Conservation (phyloP, 345 rosid genomes). For the Sapria himalayana region DNA sequence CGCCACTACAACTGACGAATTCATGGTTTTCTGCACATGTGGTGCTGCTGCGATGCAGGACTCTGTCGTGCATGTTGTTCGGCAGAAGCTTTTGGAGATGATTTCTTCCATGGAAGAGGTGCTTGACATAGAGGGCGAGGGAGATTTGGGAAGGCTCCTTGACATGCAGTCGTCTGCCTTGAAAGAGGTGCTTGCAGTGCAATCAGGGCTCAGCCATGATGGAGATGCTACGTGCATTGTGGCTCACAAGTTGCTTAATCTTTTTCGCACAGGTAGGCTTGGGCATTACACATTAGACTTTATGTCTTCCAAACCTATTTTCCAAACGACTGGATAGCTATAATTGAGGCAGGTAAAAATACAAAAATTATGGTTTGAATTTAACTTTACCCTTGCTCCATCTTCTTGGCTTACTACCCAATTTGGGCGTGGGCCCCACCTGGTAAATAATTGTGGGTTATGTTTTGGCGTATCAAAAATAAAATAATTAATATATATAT, state of each 20-base stretch:
- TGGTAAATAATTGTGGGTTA: too few relatives aligned
- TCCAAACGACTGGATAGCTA: too few relatives aligned
- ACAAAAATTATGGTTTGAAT: too few relatives aligned
- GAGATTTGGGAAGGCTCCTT: constrained; percentile 23
- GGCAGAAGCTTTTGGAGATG: constrained; percentile 23
- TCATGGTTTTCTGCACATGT: too few relatives aligned
- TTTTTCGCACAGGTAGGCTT: constrained; percentile 71
- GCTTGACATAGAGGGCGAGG: constrained; percentile 12
- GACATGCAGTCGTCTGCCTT: constrained; percentile 22
- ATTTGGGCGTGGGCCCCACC: too few relatives aligned
- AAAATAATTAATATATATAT: too few relatives aligned
- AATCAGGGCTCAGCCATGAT: constrained; percentile 16
- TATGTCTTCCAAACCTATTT: constrained; percentile 12
- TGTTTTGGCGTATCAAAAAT: too few relatives aligned
- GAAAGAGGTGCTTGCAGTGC: constrained; percentile 18
- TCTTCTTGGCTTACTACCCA: too few relatives aligned
- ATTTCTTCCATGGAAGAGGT: constrained; percentile 22
- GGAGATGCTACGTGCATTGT: constrained; percentile 18
- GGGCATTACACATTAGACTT: constrained; percentile 51
- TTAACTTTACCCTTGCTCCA: too few relatives aligned
- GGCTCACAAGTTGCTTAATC: constrained; percentile 39
- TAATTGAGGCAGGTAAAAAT: too few relatives aligned
- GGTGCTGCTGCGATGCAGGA: too few relatives aligned
- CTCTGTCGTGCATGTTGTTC: constrained; percentile 35
- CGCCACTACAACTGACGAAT: background rate